Percentiles rank a stretch among this genome's conserved stretches.
Evolutionary conservation across 768 basidiomycete genomes (phyloP).

Genomic region (Rhodotorula taiwanensis): DNA sequence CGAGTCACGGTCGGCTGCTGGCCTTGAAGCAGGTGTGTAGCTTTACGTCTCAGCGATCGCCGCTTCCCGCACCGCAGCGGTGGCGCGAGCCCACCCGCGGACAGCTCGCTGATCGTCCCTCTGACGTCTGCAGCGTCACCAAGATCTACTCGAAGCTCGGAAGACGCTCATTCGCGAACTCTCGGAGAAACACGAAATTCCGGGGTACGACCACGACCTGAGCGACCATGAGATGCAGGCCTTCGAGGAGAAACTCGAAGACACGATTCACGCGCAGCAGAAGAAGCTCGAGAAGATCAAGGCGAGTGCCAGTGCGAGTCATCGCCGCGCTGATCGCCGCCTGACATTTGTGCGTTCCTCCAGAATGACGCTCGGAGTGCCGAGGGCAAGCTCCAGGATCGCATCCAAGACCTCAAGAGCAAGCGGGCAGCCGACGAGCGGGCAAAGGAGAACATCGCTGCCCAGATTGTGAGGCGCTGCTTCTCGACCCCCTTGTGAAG

Average conservation of each 20-base stretch:
- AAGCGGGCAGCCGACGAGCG: constrained; percentile 45
- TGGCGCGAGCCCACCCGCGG: constrained; percentile 3
- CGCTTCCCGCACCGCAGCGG: neutral
- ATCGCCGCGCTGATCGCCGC: neutral
- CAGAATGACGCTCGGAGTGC: constrained; percentile 43
- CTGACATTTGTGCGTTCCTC: neutral
- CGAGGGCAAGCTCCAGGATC: constrained; percentile 53
- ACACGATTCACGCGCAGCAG: constrained; percentile 44
- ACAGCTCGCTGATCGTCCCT: neutral
- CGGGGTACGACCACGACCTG: constrained; percentile 64
- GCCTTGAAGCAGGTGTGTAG: constrained; percentile 59
- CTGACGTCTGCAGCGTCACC: constrained; percentile 74
- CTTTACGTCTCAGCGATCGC: neutral
- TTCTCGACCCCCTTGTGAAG: neutral
- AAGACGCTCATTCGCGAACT: constrained; percentile 68
- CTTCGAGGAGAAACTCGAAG: constrained; percentile 57
- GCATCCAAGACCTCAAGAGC: constrained; percentile 58
- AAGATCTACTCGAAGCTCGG: constrained; percentile 60
- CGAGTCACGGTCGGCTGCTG: constrained; percentile 54
- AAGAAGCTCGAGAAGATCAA: constrained; percentile 35
- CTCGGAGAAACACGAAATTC: constrained; percentile 61
- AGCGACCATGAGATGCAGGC: constrained; percentile 65
- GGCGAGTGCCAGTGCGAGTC: constrained; percentile 6
- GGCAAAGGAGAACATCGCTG: constrained; percentile 38
- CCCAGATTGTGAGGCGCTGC: constrained; percentile 45